These are phyloP conservation scores for Thielaviopsis populi DNA, from an alignment of 2,329 filamentous ascomycete species.

Conservation along the genomic window DNA sequence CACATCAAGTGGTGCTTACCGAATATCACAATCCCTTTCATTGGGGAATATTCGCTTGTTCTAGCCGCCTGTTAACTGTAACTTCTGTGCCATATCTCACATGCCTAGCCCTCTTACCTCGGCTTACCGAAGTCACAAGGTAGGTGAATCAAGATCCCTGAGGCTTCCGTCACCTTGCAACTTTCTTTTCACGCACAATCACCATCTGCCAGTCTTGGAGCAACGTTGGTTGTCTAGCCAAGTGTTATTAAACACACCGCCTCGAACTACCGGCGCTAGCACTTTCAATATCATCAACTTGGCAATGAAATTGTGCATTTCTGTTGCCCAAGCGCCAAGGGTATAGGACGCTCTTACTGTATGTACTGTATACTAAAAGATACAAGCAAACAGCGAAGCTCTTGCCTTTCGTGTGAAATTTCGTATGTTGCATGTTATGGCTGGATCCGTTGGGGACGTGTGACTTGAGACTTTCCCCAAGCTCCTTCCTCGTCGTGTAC, in stretches of 20 bases:
- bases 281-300: background rate
- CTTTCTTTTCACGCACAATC: background rate
- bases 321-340: no score
- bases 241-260: background rate
- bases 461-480: background rate
- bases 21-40: background rate
- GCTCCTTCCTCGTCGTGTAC: background rate
- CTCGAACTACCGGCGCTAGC: slow-evolving; percentile 1
- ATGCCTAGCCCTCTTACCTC: background rate
- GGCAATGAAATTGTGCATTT: no score
- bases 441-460: background rate
- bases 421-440: background rate
- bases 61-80: no score
- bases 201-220: background rate
- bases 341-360: background rate
- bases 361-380: background rate
- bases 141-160: background rate
- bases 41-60: background rate
- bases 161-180: background rate
- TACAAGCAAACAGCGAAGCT: background rate
- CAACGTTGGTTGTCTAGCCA: background rate
- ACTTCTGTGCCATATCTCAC: background rate
- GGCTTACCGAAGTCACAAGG: background rate
- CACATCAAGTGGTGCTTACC: background rate
- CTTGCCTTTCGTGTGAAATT: background rate